A percentile compares a stretch with the other conserved stretches of the same genome.
These are phyloP conservation scores for Pterothamnion heteromorphum DNA, from an alignment of 31 red algal genomes.

Conservation along the genomic window DNA sequence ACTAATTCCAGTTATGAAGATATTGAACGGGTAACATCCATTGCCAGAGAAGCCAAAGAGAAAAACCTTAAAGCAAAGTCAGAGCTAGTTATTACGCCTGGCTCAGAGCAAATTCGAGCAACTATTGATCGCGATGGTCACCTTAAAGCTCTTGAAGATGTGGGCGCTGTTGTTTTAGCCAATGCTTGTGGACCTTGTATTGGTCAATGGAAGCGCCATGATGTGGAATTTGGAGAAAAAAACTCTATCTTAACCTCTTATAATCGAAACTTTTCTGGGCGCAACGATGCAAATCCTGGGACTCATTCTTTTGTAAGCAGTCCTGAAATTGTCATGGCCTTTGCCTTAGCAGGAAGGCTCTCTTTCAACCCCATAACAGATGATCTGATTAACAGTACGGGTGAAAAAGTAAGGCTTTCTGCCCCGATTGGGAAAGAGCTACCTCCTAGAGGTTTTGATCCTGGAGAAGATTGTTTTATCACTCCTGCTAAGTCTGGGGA, in stretches of 20 bases:
- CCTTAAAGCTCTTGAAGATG: conserved; percentile 78
- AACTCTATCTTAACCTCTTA: conserved; percentile 98
- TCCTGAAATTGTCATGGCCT: conserved; percentile 95
- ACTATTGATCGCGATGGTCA: conserved; percentile 93
- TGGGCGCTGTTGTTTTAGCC: conserved; percentile 89
- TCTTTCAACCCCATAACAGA: conserved; percentile 92
- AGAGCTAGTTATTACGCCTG: conserved; percentile 91
- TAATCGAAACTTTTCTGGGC: conserved; percentile 97
- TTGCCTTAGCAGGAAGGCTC: conserved; percentile 79
- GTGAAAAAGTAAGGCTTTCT: conserved; percentile 71
- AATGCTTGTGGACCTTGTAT: conserved; percentile 99
- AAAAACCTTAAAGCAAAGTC: conserved; percentile 87
- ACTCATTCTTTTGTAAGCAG: conserved; percentile 96
- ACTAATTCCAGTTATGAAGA: conserved; percentile 99
- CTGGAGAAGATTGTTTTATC: conserved; percentile 92
- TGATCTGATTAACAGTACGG: conserved; percentile 68
- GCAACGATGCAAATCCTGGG: conserved; percentile 94
- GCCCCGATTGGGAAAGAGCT: conserved; percentile 80
- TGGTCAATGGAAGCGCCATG: conserved; percentile 96
- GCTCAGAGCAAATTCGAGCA: conserved; percentile 95
- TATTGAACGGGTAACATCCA: conserved; percentile 76
- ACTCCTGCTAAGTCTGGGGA: conserved; percentile 71
- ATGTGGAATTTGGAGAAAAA: conserved; percentile 86
- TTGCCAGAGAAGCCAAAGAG: conserved; percentile 79
- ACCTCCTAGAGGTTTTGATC: conserved; percentile 80